Base-by-base conservation (phyloP, 2,329 filamentous ascomycete species). In the Lecanicillium sp. region DNA sequence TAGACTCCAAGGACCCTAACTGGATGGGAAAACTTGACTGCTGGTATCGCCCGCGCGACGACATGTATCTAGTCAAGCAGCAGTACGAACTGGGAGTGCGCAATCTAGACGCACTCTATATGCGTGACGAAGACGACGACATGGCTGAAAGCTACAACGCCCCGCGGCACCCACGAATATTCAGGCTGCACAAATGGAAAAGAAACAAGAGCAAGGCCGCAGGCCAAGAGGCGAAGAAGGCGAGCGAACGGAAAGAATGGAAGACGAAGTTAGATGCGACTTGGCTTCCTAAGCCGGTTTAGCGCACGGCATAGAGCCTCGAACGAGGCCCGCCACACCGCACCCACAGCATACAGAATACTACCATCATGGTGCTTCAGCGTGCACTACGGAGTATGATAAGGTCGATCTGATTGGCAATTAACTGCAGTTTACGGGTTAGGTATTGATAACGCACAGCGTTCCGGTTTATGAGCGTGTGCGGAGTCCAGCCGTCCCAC, bases 251-350 rank as follows among this genome's bases (percentile, higher is more conserved):
- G 4, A 29, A 45, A 12, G 38, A 21, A 29, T 11, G 17, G 24
- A 29, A 10, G 6, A 15, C n/a, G n/a, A n/a, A n/a, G n/a, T n/a
- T n/a, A 11, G 24, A 44, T 50, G 48, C 23, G 8, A 21, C 48
- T 50, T 50, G 42, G 48, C 48, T 50, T 50, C 48, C 48, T 41
- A 35, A 29, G 27, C 11, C 2, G 42, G 48, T 20, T 36, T 50
- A 50, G 48, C 35, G 41, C 10, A 45, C 36, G 36, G 40, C 42
- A 30, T 20, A 20, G 20, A 32, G 8, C 19, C 39, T 33, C 23
- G 14, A n/a, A 48, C 26, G 10, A 8, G 7, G 6, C 26, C 7
- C 7, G n/a, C 26, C 12, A 14, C 20, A 21, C n/a, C 10, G 37
- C 37, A 9, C 8, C 15, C 9, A 36, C 12, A 19, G 8, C 33